These are phyloP conservation scores for Penicillium mononematosum DNA, from an alignment of 495 filamentous ascomycete genomes.

Conservation along the genomic window DNA sequence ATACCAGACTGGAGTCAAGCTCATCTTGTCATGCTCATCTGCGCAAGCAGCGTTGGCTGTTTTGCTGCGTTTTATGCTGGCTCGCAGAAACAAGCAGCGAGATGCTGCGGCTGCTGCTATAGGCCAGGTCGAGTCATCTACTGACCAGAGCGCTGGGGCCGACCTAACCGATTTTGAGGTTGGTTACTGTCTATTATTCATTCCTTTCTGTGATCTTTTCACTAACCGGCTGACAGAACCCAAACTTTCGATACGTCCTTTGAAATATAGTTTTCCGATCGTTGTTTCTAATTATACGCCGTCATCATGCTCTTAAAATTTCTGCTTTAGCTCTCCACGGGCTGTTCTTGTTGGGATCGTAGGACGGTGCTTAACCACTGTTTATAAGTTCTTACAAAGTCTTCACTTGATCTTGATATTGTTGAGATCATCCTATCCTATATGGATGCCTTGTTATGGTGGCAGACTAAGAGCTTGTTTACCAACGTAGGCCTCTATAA, in stretches of 20 bases:
- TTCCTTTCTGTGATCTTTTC: background rate
- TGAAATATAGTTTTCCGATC: slow-evolving; percentile 6
- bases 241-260: slow-evolving; percentile 25
- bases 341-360: too few species aligned
- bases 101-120: slow-evolving; percentile 13
- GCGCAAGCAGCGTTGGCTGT: slow-evolving; percentile 20
- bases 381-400: too few species aligned
- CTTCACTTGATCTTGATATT: too few species aligned
- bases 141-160: slow-evolving; percentile 13
- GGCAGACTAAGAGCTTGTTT: too few species aligned
- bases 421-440: too few species aligned
- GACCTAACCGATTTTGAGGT: slow-evolving; percentile 31
- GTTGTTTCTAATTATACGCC: too few species aligned
- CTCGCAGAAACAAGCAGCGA: slow-evolving; percentile 20
- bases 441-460: too few species aligned
- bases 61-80: slow-evolving; percentile 17
- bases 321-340: too few species aligned
- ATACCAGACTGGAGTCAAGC: slow-evolving; percentile 37
- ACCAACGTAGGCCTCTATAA: too few species aligned
- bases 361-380: too few species aligned
- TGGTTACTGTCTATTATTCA: background rate
- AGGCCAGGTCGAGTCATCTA: background rate
- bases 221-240: slow-evolving; percentile 19
- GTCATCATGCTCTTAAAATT: too few species aligned
- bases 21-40: slow-evolving; percentile 31